Evolutionary conservation across 2,329 filamentous ascomycete species (phyloP), one percentile per base, ranked within the genome.

Genomic region (Tolypocladium amazonense): DNA sequence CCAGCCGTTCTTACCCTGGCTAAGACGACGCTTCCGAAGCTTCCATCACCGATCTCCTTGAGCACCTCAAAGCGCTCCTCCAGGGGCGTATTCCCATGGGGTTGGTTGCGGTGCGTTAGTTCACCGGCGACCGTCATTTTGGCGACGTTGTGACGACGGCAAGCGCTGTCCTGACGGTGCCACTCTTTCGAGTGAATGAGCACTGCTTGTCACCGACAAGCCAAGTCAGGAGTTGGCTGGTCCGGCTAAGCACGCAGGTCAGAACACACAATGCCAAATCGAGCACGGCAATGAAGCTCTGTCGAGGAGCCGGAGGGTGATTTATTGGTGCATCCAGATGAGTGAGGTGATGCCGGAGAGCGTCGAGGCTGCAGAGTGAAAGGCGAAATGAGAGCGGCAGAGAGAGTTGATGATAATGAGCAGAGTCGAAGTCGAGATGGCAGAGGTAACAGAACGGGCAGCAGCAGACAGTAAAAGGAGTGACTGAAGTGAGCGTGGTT

Each of bases 31-130:
- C 92, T 97, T 61, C 94, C 94, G 73, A 99, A 99, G 78, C 94
- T 97, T 66, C 94, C 94, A 85, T 99, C 94, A 56, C 94, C 94
- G 72, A 99, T 95, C 71, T 99, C 94, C 77, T 97, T 99, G 72
- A 99, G 79, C 59, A 99, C 87, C 75, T 99, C 93, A 72, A 97
- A 99, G 67, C 92, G 87, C 72, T 99, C 94, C 73, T 97, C 92
- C 58, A 99, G 85, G 58, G 86, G 83, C 76, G 87, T 69, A 76
- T 81, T 69, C 72, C 79, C 78, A 59, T 82, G 79, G 57, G 82
- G 78, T 66, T 85, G 83, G 73, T 84, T 84, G 72, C 89, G 84
- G 68, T 87, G 84, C 74, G 88, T 82, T 69, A 86, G 77, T 70
- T 93, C 90, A 73, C 87, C 86, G 70, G 84, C 81, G 56, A 62